Evolutionary conservation across 352 stramenopile genomes (phyloP), one percentile per base, ranked within the genome.

Genomic region (Globisporangium sylvaticum): DNA sequence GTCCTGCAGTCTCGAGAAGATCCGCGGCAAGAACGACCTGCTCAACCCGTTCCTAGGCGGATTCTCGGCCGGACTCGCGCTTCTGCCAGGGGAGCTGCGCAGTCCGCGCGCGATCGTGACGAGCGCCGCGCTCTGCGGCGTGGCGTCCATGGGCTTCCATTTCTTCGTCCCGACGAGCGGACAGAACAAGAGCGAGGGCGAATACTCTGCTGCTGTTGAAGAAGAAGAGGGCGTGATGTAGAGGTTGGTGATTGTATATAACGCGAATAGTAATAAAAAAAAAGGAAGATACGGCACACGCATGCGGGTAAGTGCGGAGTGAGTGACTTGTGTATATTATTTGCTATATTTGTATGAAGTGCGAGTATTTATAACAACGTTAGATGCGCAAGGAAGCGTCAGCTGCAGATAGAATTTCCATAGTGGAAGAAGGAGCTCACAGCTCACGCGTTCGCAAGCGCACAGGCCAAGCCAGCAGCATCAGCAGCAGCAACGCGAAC

Each of bases 1-100:
- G 31, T 90, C 82, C 56, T 95, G 87, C 73, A 77, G 70, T 53
- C 61, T 91, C 58, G 83, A 93, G 72, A 81, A 77, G 46, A 1
- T 81, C 10, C 80, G 84, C n/a, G 78, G 80, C 32, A 73, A 70
- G 50, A 77, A 70, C 50, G 87, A 95, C 66, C 31, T 83, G 7
- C 52, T 90, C 2, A 95, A 95, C 58, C 79, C 82, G 42, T 92
- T 95, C 62, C 44, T 76, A 7, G 84, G 87, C 22, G 84, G 84
- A 1, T 91, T 90, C 62, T 73, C 76, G 8, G 83, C 84, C 4
- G 87, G 78, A 0, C 63, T 92, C 42, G 75, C 73, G 59, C 73
- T 88, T 57, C 31, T 90, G 34, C 74, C 76, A 2, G 58, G 62
- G 0, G 81, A 90, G n/a, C 22, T 88, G 62, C 74, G 77, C 44